Evolutionary conservation across 1,284 basidiomycete genomes (phyloP), one percentile per base, ranked within the genome.

Genomic region (Gymnopus androsaceus): DNA sequence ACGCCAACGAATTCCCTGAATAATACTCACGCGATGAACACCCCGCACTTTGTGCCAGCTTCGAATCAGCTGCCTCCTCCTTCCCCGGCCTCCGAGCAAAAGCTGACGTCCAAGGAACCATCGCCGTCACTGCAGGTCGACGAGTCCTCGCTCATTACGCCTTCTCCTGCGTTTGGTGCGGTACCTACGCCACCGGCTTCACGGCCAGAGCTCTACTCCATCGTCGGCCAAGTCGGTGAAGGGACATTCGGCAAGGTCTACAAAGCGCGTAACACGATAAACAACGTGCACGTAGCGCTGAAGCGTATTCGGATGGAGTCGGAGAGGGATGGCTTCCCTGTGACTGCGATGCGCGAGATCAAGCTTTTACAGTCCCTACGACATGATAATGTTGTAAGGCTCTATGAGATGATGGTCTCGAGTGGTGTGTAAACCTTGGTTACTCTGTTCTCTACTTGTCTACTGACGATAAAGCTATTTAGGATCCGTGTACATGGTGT

Each of bases 241-340:
- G 97, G 97, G 2, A 99, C 97, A 1, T 99, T 99, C 69, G 97
- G 97, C 15, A 98, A 99, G 71, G 97, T 99, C 0, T 99, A 98
- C 80, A 99, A 99, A 72, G 97, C 97, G 1, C 83, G 86, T 51
- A 95, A 95, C 62, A 86, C 84, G 11, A 77, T 87, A 34, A 90
- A 84, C 14, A 88, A 87, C 21, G 71, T 81, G 3, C 78, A 90
- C 57, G 95, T 98, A 27, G 97, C 97, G 3, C 76, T 99, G 58
- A 99, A 99, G 77, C 85, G 95, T 59, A 99, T 99, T 69, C 84
- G 95, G 45, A 98, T 99, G 96, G 97, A 99, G 70, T 83, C 89
- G 3, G 98, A 99, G 73, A 88, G 87, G 67, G 98, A 99, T 68
- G 97, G 97, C 0, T 99, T 99, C 72, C 98, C 97, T 15, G 93